Evolutionary conservation across 768 basidiomycete species (phyloP), one percentile per base, ranked within the genome.

Genomic region (Leccinum imitatum): DNA sequence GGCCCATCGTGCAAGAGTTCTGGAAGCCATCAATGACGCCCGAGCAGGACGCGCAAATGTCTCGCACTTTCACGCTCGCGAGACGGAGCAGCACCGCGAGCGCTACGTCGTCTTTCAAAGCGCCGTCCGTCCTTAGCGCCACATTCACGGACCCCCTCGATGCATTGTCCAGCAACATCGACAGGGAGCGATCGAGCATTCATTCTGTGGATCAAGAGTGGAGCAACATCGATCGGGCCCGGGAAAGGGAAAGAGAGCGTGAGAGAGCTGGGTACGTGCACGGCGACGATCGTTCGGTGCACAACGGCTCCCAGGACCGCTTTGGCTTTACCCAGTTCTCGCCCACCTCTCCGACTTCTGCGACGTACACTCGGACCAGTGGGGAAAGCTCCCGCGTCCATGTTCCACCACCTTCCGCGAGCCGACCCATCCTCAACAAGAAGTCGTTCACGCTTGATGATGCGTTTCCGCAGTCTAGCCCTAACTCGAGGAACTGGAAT

Each of bases 31-130:
- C 77, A 0, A 75, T 79, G 19, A 75, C 80, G 1, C 75, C 78
- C 1, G 77, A 80, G 59, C 79, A 83, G 54, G 82, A 81, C 39
- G 70, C 71, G 0, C 66, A 76, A 13, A 67, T 74, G 46, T 76
- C 78, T 2, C 79, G 77, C 56, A 73, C 80, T 4, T 76, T 76
- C 58, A 69, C 73, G 13, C 71, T 83, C 25, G 79, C 78, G 1
- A 70, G 80, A 57, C 76, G 79, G 10, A 77, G 79, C 47, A 85
- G 84, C 60, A 78, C 73, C 6, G 76, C 83, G 13, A 84, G 84
- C 61, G 78, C 77, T 21, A 75, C 76, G n/a, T 82, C 82, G 10
- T 78, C 80, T 10, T 76, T 76, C 54, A 80, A 81, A 13, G 73
- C 78, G 2, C 69, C 78, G 1, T 76, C 77, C 14, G 63, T 75